Conservation (phyloP, 768 basidiomycete species). For the Podaxis pistillaris region DNA sequence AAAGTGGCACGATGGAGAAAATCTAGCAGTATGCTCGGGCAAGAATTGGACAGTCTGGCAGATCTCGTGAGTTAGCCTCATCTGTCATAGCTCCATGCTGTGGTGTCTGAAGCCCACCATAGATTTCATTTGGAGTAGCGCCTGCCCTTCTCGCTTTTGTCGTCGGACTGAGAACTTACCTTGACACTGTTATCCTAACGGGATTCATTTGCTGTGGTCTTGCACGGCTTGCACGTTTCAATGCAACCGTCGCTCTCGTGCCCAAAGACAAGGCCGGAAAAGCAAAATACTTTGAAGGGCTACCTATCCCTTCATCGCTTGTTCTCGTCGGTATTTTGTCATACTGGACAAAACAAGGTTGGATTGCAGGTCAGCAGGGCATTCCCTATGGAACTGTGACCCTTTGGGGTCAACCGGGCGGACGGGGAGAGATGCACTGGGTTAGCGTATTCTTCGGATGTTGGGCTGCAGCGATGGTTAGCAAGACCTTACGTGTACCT, state of each 20-base stretch:
- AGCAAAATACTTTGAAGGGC: conserved; percentile 93
- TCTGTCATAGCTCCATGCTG: conserved; percentile 2
- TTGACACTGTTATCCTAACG: conserved; percentile 85
- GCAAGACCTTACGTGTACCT: conserved; percentile 90
- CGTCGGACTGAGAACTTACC: conserved; percentile 85
- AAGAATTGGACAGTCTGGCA: conserved; percentile 95
- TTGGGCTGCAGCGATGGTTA: conserved; percentile 98
- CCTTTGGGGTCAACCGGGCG: conserved; percentile 69
- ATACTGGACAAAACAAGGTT: conserved; percentile 81
- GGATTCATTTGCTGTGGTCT: conserved; percentile 95
- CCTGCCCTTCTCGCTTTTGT: conserved; percentile 92
- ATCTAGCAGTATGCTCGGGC: conserved; percentile 92
- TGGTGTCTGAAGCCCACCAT: conserved; percentile 14
- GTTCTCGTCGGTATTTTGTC: conserved; percentile 75
- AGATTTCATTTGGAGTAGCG: conserved; percentile 98
- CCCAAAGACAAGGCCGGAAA: conserved; percentile 89
- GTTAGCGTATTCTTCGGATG: conserved; percentile 72
- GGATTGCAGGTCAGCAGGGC: conserved; percentile 77
- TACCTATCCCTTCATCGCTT: conserved; percentile 93
- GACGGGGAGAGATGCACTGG: conserved; percentile 82
- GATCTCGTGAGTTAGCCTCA: conserved; percentile 67
- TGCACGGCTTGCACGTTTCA: conserved; percentile 96
- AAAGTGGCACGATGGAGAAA: conserved; percentile 98
- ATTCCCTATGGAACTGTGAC: conserved; percentile 74
- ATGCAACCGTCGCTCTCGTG: conserved; percentile 93